Percentiles rank a stretch among this genome's conserved stretches.
Evolutionary conservation across 2,329 filamentous ascomycete genomes (phyloP).

Genomic region (Penicillium rolfsii): DNA sequence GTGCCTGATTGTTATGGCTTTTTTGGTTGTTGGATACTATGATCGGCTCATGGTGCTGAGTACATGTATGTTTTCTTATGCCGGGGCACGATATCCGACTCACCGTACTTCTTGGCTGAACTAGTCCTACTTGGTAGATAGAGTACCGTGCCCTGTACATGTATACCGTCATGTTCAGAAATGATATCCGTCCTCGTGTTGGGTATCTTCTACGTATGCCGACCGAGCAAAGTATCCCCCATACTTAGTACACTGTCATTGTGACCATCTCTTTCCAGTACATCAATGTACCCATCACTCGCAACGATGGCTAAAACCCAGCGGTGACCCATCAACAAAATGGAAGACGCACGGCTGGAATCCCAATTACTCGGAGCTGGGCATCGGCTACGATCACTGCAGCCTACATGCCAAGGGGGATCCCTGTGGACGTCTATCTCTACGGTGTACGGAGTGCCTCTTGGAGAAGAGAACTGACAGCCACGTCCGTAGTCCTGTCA

Average conservation of each 20-base stretch:
- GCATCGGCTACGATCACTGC: slow-evolving; percentile 27
- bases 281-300: neutral
- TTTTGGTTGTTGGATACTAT: neutral
- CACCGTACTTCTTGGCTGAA: slow-evolving; percentile 1
- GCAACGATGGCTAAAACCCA: neutral
- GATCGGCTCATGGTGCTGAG: neutral
- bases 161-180: neutral
- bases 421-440: slow-evolving; percentile 15
- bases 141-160: neutral
- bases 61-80: neutral
- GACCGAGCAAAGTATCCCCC: neutral
- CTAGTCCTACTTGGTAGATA: neutral
- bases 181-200: neutral
- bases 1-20: neutral
- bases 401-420: slow-evolving; percentile 28
- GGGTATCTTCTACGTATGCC: neutral
- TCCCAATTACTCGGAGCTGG: slow-evolving; percentile 27
- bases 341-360: slow-evolving; percentile 20
- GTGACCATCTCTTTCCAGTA: neutral
- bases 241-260: neutral
- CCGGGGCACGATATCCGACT: slow-evolving; percentile 3
- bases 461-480: neutral
- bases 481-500: neutral
- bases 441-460: neutral
- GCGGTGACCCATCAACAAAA: neutral